phyloP scores from a whole-genome alignment of 225 moss, liverwort and hornwort species.

The Bryoerythrophyllum caledonicum region DNA sequence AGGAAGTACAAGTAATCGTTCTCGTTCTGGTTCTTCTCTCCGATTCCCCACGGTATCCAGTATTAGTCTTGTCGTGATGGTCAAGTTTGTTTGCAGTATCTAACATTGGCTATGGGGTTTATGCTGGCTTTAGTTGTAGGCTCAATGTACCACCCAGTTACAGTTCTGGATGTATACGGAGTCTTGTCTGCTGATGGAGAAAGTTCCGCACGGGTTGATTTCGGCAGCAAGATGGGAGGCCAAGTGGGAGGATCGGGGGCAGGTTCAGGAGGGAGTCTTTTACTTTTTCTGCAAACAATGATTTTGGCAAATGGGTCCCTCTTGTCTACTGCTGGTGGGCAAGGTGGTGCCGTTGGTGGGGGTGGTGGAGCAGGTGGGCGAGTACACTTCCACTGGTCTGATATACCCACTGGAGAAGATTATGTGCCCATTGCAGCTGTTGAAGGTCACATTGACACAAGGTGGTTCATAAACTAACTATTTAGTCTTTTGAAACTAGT shows the following conservation, averaged over 20 bases:
- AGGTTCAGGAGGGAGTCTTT: conserved; percentile 86
- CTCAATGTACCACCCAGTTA: conserved; percentile 80
- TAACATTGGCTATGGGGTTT: conserved; percentile 17
- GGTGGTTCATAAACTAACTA: conserved; percentile 34
- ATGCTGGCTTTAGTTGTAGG: conserved; percentile 65
- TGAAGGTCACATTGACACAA: conserved; percentile 62
- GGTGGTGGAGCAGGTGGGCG: conserved; percentile 94
- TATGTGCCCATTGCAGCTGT: conserved; percentile 64
- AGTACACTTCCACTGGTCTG: conserved; percentile 90
- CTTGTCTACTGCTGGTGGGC: conserved; percentile 73
- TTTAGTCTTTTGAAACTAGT: background rate
- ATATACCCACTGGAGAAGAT: conserved; percentile 77
- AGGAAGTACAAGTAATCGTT: background rate
- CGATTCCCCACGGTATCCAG: background rate
- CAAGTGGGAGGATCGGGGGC: conserved; percentile 69
- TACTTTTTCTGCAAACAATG: conserved; percentile 81
- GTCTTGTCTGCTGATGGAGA: conserved; percentile 78
- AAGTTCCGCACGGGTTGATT: conserved; percentile 34
- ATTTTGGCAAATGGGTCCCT: conserved; percentile 64
- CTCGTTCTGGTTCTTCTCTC: background rate
- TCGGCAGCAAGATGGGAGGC: conserved; percentile 1
- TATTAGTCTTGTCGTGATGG: background rate
- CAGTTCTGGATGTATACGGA: conserved; percentile 74
- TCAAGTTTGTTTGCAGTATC: background rate
- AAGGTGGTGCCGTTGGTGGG: conserved; percentile 74